Percentiles rank a stretch among this genome's conserved stretches.
phyloP scores from a whole-genome alignment of 495 filamentous ascomycete species.

The Trichoderma erinaceum region DNA sequence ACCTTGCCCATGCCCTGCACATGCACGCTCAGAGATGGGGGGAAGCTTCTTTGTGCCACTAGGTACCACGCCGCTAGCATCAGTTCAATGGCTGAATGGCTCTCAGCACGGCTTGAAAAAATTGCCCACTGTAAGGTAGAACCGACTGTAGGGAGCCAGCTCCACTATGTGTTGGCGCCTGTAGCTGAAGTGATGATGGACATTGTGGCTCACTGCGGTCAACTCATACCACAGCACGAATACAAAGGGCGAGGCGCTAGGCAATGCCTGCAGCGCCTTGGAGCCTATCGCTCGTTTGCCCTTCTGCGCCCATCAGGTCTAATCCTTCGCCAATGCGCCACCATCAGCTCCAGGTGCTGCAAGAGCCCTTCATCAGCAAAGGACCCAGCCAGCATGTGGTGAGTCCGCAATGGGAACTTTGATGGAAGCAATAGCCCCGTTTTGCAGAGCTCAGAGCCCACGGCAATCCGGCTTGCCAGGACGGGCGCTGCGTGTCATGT shows the following conservation, averaged over 20 bases:
- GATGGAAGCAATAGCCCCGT: neutral
- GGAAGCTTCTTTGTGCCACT: neutral
- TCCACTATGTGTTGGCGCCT: neutral
- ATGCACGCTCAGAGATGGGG: too few relatives aligned
- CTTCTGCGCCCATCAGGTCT: neutral
- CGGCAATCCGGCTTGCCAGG: neutral
- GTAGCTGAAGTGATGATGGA: neutral
- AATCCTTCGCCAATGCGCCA: neutral
- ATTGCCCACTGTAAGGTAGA: neutral
- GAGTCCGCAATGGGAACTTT: neutral
- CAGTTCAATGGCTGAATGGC: neutral
- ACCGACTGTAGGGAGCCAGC: neutral
- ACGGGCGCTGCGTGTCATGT: neutral
- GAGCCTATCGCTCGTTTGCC: too few relatives aligned
- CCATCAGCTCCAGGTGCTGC: neutral
- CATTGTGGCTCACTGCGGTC: neutral
- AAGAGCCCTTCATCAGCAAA: neutral
- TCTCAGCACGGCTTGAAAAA: neutral
- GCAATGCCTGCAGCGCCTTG: too few relatives aligned
- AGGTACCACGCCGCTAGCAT: neutral
- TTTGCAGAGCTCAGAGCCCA: neutral
- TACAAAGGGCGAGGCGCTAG: too few relatives aligned
- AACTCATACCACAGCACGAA: too few relatives aligned
- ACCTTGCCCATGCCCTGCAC: too few relatives aligned
- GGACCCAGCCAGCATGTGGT: neutral